Conservation (phyloP, 202 grass and related monocot genomes). For the Carex sylvatica region DNA sequence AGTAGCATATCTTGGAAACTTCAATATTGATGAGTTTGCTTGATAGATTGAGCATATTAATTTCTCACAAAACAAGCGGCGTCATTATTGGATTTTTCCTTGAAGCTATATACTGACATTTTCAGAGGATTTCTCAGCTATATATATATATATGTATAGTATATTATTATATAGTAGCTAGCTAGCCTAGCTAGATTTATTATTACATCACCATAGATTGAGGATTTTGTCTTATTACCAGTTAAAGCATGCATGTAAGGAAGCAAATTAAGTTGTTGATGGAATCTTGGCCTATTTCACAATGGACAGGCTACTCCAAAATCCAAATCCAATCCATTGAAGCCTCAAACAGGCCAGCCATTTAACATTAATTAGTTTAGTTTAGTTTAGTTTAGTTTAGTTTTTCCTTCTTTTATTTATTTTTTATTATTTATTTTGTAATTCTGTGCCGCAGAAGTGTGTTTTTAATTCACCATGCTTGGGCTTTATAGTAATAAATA, state of each 20-base stretch:
- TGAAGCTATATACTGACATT: slow-evolving; percentile 7
- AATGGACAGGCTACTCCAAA: not conserved
- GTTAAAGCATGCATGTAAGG: slow-evolving; percentile 13
- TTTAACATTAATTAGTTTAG: not conserved
- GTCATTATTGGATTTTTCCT: slow-evolving; percentile 4
- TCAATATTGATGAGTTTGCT: slow-evolving; percentile 8
- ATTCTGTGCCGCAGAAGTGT: not conserved
- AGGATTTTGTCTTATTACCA: slow-evolving; percentile 22
- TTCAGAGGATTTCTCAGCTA: slow-evolving; percentile 21
- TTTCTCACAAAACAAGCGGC: not conserved
- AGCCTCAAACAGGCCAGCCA: not conserved
- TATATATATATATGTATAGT: slow-evolving; percentile 15
- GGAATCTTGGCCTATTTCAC: slow-evolving; percentile 15
- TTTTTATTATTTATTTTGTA: not conserved
- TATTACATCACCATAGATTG: slow-evolving; percentile 25
- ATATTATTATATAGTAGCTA: not conserved
- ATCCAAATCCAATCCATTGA: not conserved
- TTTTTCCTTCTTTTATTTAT: not conserved
- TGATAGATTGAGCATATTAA: not conserved
- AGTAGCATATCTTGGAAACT: not conserved
- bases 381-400: not conserved
- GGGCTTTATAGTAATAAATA: not conserved
- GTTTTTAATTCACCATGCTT: not conserved
- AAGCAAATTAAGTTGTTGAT: slow-evolving; percentile 6
- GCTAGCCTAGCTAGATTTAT: slow-evolving; percentile 13